Base-by-base conservation (phyloP, 2,329 filamentous ascomycete species). In the Teratosphaeria gauchensis region DNA sequence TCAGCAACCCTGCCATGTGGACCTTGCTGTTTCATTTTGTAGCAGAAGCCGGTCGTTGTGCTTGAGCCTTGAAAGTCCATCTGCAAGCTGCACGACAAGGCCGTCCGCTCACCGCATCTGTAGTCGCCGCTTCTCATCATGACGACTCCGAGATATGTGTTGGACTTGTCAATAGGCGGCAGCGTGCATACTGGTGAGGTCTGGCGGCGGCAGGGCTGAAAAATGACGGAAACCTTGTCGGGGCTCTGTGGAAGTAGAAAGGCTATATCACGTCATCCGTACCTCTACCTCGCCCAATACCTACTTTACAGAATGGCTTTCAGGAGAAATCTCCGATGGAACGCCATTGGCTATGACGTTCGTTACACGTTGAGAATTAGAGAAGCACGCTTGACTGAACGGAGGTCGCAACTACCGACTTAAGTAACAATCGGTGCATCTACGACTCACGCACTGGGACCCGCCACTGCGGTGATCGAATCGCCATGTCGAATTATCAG, bases 401-500 rank as follows among this genome's bases (percentile, higher is more conserved):
- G 14, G 14, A 35, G 9, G 14, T 9, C 14, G 2, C 33, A 35
- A 11, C 14, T 35, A 14, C 33, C 33, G 33, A 11, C 14, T 35
- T 9, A 6, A 35, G 33, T 14, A 35, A 14, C 7, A 14, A 14
- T 35, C 6, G 33, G 14, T 35, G 8, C 42, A 11, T 21, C n/a
- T 48, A 21, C 16, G 16, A 16, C 42, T 48, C 11, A 21, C n/a
- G 14, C 16, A 48, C n/a, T 19, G 5, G 16, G 42, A 6, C 42
- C 19, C 42, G n/a, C 4, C n/a, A 4, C 42, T 19, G 42, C n/a
- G 19, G 19, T 48, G 5, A 9, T 19, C 42, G 7, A 28, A 19
- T 28, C 12, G 52, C 28, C 28, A 71, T 71, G 68, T 65, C 69
- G 31, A 72, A 76, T 4, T 84, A 79, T 69, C 75, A 72, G 16